These are phyloP conservation scores for Rhododendron kiyosumense DNA, from an alignment of 148 eudicot species.

Conservation along the genomic window DNA sequence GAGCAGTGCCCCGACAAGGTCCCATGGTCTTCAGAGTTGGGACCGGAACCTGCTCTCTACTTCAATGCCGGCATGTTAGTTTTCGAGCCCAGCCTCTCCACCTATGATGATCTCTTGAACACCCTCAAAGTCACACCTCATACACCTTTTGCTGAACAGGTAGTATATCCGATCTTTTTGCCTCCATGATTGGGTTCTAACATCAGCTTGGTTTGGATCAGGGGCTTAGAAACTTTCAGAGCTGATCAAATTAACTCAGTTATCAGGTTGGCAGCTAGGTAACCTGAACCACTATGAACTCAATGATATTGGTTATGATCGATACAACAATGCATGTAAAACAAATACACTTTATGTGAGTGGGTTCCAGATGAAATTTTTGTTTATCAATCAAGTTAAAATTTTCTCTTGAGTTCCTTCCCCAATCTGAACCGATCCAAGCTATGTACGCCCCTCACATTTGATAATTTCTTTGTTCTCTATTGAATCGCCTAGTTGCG, in stretches of 20 bases:
- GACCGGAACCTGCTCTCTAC: conserved; percentile 35
- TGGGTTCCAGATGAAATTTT: no score
- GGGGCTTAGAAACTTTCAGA: neutral
- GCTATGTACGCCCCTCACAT: neutral
- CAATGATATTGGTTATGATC: no score
- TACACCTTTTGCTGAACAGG: conserved; percentile 52
- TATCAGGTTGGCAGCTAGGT: neutral
- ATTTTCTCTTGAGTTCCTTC: neutral
- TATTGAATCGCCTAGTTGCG: neutral
- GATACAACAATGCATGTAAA: no score
- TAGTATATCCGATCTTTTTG: neutral
- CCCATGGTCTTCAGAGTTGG: conserved; percentile 29
- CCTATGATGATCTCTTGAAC: conserved; percentile 21
- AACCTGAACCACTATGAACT: neutral
- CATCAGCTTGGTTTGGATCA: neutral
- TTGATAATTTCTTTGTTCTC: neutral
- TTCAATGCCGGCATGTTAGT: conserved; percentile 49
- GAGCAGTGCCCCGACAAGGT: conserved; percentile 31
- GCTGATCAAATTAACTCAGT: no score
- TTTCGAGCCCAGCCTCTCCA: conserved; percentile 34
- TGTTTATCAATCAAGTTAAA: neutral
- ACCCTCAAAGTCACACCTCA: conserved; percentile 35
- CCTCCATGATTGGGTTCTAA: neutral
- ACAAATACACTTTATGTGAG: no score
- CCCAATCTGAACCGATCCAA: neutral